Conservation (phyloP, 768 basidiomycete species). For the Candolleomyces aberdarensis region DNA sequence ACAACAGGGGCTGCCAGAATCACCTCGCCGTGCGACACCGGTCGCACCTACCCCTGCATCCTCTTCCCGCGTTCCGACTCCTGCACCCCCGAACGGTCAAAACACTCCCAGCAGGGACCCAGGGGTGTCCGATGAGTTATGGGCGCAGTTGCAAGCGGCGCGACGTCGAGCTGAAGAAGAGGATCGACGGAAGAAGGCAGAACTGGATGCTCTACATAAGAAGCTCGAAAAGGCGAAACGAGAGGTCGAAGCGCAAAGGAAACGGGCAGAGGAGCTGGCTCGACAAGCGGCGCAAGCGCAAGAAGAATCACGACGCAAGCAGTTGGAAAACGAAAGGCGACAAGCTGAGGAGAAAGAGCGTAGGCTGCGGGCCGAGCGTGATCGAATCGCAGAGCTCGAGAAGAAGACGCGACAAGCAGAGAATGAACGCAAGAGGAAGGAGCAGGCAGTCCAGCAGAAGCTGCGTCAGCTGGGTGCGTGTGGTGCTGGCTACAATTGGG, state of each 20-base stretch:
- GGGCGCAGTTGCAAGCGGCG: slow-evolving; percentile 47
- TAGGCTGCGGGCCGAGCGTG: slow-evolving; percentile 13
- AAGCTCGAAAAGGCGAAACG: slow-evolving; percentile 8
- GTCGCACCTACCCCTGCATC: neutral
- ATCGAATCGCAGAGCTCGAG: slow-evolving; percentile 5
- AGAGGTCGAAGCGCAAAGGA: slow-evolving; percentile 14
- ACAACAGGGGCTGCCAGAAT: neutral
- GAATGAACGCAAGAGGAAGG: too few species aligned
- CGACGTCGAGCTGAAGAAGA: slow-evolving; percentile 29
- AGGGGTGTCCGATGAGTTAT: slow-evolving; percentile 50
- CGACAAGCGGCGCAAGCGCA: slow-evolving; percentile 16
- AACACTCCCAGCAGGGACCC: slow-evolving; percentile 33
- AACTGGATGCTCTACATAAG: neutral
- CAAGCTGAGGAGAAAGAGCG: slow-evolving; percentile 20
- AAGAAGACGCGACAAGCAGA: too few species aligned
- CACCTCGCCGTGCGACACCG: neutral
- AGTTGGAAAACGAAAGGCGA: slow-evolving; percentile 27
- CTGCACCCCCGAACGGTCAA: neutral
- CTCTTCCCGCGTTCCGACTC: neutral
- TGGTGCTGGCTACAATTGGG: slow-evolving; percentile 13
- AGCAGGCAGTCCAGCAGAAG: slow-evolving; percentile 40
- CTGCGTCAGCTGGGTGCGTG: slow-evolving; percentile 50
- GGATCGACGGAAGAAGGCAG: slow-evolving; percentile 19
- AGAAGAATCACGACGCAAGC: slow-evolving; percentile 26
- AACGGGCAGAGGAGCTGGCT: neutral